Base-by-base conservation (phyloP, 768 basidiomycete genomes). In the Agaricus sinodeliciosus region DNA sequence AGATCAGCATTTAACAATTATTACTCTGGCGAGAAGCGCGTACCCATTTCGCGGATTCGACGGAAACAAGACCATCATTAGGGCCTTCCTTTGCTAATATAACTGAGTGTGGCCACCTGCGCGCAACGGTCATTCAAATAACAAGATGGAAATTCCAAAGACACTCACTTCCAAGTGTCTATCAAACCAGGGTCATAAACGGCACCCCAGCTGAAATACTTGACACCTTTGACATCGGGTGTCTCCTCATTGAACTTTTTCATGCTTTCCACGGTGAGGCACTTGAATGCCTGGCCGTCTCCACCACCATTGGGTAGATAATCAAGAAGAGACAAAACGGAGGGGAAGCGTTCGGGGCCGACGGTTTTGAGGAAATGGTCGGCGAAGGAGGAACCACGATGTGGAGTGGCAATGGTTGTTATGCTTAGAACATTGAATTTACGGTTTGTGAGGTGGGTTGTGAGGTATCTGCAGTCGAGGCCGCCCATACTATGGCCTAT, bases 121-220 rank as follows among this genome's bases (percentile, higher is more conserved):
- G 22, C 41, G 16, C 19, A 69, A 68, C 11, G 31, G 7, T 35
- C 16, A 22, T 39, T 43, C 51, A 36, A 59, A 28, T 18, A 18
- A n/a, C 1, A 6, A 44, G 9, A 31, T 16, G 45, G 1, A 13
- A 28, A 19, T 45, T 9, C 25, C 2, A 7, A 9, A 31, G 16
- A 13, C 12, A 66, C 71, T 35, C 25, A 76, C 71, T 87, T 87
- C 82, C 90, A 96, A 0, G 92, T 88, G 67, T 98, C 94, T 42
- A 98, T 83, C 44, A 95, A 68, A 0, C 90, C 88, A 4, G 96
- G 95, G 13, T 87, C 80, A 63, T 94, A 94, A 11, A 77, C 77
- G 2, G 96, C 96, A 9, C 96, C 96, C 90, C 93, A 99, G 62
- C 90, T 93, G 60, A 90, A 95, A 67, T 99, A 99, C 57, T 80